These are phyloP conservation scores for Bipolaris bicolor DNA, from an alignment of 2,329 filamentous ascomycete genomes.

Conservation along the genomic window DNA sequence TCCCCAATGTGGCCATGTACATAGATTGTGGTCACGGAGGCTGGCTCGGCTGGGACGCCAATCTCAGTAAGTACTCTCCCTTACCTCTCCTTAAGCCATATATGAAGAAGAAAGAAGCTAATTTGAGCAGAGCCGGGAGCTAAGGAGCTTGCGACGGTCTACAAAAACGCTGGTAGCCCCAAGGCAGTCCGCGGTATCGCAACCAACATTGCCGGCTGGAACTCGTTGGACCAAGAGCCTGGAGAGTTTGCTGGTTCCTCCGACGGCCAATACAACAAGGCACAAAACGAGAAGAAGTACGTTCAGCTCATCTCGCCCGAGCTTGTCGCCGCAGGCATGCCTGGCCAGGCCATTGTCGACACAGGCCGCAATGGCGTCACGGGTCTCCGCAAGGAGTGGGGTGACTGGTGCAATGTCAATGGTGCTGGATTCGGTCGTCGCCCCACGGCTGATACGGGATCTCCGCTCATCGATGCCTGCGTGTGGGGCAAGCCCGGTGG, in stretches of 20 bases:
- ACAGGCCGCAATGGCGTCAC: conserved; percentile 64
- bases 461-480: conserved; percentile 66
- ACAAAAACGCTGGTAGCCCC: conserved; percentile 56
- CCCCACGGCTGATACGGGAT: conserved; percentile 65
- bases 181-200: conserved; percentile 59
- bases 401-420: conserved; percentile 72
- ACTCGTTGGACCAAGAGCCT: conserved; percentile 56
- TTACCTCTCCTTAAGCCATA: background rate
- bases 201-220: conserved; percentile 67
- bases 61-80: conserved; percentile 51
- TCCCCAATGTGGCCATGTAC: conserved; percentile 69
- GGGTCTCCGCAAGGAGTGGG: conserved; percentile 60
- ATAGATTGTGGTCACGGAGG: conserved; percentile 69
- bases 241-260: conserved; percentile 45
- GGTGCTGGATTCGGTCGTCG: conserved; percentile 68
- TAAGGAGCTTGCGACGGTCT: conserved; percentile 56
- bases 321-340: conserved; percentile 56
- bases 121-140: conserved; percentile 53
- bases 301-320: conserved; percentile 59
- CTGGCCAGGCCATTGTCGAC: conserved; percentile 62
- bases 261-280: conserved; percentile 50
- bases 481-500: conserved; percentile 75
- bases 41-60: conserved; percentile 70
- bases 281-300: conserved; percentile 61
- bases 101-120: background rate